phyloP scores from a whole-genome alignment of 371 early-diverging fungal genomes.

The Apophysomyces variabilis region DNA sequence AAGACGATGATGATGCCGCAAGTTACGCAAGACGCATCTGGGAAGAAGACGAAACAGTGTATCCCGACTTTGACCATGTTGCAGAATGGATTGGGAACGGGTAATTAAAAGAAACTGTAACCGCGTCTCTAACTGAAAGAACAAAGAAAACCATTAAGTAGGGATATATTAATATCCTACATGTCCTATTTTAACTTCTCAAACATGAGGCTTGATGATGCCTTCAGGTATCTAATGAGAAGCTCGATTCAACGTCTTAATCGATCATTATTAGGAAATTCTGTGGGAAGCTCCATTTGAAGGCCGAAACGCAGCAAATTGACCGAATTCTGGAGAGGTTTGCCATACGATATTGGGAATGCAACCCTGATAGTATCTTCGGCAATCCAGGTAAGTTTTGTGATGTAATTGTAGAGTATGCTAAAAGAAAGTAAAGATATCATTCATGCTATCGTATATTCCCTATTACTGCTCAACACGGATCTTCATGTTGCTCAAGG shows the following conservation, averaged over 20 bases:
- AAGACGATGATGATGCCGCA: slow-evolving; percentile 2
- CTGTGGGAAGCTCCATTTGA: slow-evolving; percentile 77
- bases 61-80: slow-evolving; percentile 31
- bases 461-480: slow-evolving; percentile 88
- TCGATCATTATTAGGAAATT: slow-evolving; percentile 40
- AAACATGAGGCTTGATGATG: slow-evolving; percentile 74
- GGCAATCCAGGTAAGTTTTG: slow-evolving; percentile 48
- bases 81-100: slow-evolving; percentile 52
- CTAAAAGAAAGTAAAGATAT: slow-evolving; percentile 50
- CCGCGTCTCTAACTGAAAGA: slow-evolving; percentile 11
- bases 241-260: neutral
- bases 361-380: slow-evolving; percentile 68
- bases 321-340: slow-evolving; percentile 86
- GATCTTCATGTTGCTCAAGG: slow-evolving; percentile 89
- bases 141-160: slow-evolving; percentile 52
- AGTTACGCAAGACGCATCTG: slow-evolving; percentile 45
- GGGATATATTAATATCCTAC: slow-evolving; percentile 64
- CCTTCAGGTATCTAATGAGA: slow-evolving; percentile 59
- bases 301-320: slow-evolving; percentile 91
- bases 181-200: slow-evolving; percentile 79
- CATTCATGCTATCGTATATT: slow-evolving; percentile 88
- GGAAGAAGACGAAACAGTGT: slow-evolving; percentile 47
- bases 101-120: slow-evolving; percentile 25
- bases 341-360: slow-evolving; percentile 81
- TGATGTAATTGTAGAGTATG: too few relatives aligned